A percentile compares a stretch with the other conserved stretches of the same genome.
phyloP scores from a whole-genome alignment of 345 rosid genomes.

The Gossypium anomalum region DNA sequence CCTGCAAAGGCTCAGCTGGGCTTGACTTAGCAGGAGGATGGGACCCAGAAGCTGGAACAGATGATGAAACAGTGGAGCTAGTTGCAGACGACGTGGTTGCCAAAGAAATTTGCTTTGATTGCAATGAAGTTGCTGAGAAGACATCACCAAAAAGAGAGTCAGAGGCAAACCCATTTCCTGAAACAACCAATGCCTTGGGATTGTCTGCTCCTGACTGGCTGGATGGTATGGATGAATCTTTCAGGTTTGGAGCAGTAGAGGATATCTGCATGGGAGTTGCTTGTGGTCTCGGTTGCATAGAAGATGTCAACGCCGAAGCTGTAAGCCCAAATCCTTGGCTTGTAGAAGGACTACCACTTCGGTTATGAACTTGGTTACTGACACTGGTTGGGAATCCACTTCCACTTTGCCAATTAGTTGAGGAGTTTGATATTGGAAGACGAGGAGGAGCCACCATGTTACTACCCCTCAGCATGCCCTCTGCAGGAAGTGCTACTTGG shows the following conservation, averaged over 20 bases:
- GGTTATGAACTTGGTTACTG: constrained; percentile 36
- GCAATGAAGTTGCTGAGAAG: constrained; percentile 54
- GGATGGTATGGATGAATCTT: constrained; percentile 30
- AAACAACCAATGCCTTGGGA: constrained; percentile 45
- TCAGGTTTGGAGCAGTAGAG: constrained; percentile 29
- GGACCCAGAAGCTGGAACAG: constrained; percentile 35
- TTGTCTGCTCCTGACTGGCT: constrained; percentile 43
- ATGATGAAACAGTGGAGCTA: constrained; percentile 39
- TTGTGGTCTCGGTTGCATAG: constrained; percentile 51
- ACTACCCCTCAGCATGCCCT: constrained; percentile 44
- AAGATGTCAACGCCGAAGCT: constrained; percentile 37
- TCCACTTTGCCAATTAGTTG: constrained; percentile 58
- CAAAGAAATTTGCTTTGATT: constrained; percentile 42
- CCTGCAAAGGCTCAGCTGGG: constrained; percentile 34
- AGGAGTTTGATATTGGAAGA: constrained; percentile 43
- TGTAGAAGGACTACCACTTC: constrained; percentile 27
- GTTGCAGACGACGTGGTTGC: constrained; percentile 35
- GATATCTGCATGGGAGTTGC: constrained; percentile 40
- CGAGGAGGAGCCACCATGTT: constrained; percentile 31
- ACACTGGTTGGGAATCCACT: constrained; percentile 34
- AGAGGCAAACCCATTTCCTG: constrained; percentile 71
- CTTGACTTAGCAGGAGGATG: constrained; percentile 46
- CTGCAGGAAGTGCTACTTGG: constrained; percentile 41
- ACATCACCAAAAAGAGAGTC: constrained; percentile 75
- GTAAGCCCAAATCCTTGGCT: constrained; percentile 47